Conservation (phyloP, 352 stramenopile species). For the Plasmopara muralis region DNA sequence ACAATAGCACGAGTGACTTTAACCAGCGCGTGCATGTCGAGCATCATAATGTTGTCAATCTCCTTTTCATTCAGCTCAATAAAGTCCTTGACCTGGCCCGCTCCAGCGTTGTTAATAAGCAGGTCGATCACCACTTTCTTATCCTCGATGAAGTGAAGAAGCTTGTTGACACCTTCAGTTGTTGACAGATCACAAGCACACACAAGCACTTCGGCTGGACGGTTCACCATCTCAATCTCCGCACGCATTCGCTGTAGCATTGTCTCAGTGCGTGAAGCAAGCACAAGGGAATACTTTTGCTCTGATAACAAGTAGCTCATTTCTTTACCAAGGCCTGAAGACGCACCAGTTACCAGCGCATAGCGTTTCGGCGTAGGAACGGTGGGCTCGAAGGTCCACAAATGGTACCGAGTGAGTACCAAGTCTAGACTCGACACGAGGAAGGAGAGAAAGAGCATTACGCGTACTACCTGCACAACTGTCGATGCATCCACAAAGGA, state of each 20-base stretch:
- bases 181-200: conserved; percentile 59
- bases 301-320: conserved; percentile 76
- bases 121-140: conserved; percentile 73
- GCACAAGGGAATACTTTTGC: conserved; percentile 73
- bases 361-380: conserved; percentile 45
- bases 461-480: conserved; percentile 34
- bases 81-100: conserved; percentile 39
- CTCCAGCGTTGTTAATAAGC: conserved; percentile 78
- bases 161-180: conserved; percentile 38
- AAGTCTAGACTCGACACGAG: conserved; percentile 48
- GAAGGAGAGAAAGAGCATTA: conserved; percentile 52
- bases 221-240: conserved; percentile 71
- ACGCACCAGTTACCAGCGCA: conserved; percentile 70
- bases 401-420: conserved; percentile 54
- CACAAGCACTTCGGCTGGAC: conserved; percentile 47
- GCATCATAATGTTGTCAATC: conserved; percentile 56
- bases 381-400: conserved; percentile 51
- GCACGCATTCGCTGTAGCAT: conserved; percentile 60
- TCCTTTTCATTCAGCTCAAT: conserved; percentile 27
- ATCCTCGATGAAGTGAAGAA: conserved; percentile 47
- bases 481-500: conserved; percentile 32
- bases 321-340: conserved; percentile 61
- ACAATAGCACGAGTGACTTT: conserved; percentile 59
- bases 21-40: conserved; percentile 62
- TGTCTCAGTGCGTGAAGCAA: conserved; percentile 50